A percentile compares a stretch with the other conserved stretches of the same genome.
Evolutionary conservation across 164 flowering plant species (phyloP).

Genomic region (Aristolochia contorta): DNA sequence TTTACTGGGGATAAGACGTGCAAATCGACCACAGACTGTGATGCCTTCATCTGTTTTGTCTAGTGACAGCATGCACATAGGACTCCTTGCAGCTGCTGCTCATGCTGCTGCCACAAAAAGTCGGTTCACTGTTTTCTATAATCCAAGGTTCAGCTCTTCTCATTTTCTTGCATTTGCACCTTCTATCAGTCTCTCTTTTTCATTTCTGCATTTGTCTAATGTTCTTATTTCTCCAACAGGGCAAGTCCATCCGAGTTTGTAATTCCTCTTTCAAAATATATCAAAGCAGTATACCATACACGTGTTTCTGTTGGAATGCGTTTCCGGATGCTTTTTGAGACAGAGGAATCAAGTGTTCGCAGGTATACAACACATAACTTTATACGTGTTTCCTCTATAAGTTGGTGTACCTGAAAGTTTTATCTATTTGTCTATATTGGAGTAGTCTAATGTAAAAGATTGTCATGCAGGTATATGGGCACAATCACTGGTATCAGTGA

Average conservation of each 20-base stretch:
- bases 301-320: conserved; percentile 93
- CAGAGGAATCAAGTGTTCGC: conserved; percentile 88
- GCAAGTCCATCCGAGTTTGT: conserved; percentile 92
- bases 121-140: conserved; percentile 73
- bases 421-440: no score
- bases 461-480: conserved; percentile 69
- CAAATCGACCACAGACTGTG: conserved; percentile 75
- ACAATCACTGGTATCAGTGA: conserved; percentile 83
- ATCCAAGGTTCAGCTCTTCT: conserved; percentile 45
- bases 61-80: conserved; percentile 93
- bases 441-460: no score
- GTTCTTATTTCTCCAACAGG: conserved; percentile 22
- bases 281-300: conserved; percentile 75
- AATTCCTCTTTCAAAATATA: conserved; percentile 67
- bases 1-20: conserved; percentile 79
- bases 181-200: not conserved
- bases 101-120: conserved; percentile 91
- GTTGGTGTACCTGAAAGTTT: not conserved
- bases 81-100: conserved; percentile 91
- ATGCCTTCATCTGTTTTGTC: conserved; percentile 91
- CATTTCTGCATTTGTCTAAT: not conserved
- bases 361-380: conserved; percentile 28
- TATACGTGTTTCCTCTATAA: not conserved
- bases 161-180: not conserved
- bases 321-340: conserved; percentile 85